Percentiles rank a stretch among this genome's conserved stretches.
These are phyloP conservation scores for Perkinsus olseni DNA, from an alignment of 169 alveolate genomes.

Conservation along the genomic window DNA sequence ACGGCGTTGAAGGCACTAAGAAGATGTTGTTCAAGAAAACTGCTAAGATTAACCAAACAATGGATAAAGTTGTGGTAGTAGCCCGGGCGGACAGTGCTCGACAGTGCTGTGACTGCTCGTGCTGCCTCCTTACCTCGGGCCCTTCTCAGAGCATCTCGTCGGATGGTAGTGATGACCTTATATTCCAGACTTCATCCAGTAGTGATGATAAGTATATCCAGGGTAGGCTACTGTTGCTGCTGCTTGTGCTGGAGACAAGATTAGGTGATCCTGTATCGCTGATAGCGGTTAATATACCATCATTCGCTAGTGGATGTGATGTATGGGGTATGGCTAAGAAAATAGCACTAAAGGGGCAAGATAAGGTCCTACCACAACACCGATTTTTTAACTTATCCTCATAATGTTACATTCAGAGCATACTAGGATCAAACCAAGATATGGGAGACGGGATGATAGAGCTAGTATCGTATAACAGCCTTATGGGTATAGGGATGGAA, in stretches of 20 bases:
- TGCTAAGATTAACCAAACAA: neutral
- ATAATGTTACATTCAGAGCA: neutral
- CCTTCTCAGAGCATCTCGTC: too few relatives aligned
- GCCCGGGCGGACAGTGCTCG: conserved; percentile 8
- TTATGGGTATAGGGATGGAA: conserved; percentile 34
- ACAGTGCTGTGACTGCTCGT: too few relatives aligned
- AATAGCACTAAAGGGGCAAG: conserved; percentile 11
- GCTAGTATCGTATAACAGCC: conserved; percentile 28
- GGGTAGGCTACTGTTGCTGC: too few relatives aligned
- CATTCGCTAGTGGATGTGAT: conserved; percentile 34
- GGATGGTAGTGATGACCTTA: conserved; percentile 1
- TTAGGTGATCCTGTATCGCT: conserved; percentile 25
- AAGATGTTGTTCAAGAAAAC: neutral
- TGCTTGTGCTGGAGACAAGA: neutral
- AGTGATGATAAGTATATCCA: conserved; percentile 9
- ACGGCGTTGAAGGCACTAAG: conserved; percentile 15
- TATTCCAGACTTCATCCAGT: conserved; percentile 15
- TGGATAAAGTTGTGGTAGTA: conserved; percentile 13
- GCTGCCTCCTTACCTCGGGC: too few relatives aligned
- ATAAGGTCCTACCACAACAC: neutral
- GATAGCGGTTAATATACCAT: conserved; percentile 30
- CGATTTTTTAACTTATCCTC: neutral
- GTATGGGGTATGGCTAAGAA: conserved; percentile 30
- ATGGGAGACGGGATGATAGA: conserved; percentile 37
- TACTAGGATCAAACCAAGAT: conserved; percentile 24